Conservation (phyloP, 306 rosid species). For the Hippophae rhamnoides region DNA sequence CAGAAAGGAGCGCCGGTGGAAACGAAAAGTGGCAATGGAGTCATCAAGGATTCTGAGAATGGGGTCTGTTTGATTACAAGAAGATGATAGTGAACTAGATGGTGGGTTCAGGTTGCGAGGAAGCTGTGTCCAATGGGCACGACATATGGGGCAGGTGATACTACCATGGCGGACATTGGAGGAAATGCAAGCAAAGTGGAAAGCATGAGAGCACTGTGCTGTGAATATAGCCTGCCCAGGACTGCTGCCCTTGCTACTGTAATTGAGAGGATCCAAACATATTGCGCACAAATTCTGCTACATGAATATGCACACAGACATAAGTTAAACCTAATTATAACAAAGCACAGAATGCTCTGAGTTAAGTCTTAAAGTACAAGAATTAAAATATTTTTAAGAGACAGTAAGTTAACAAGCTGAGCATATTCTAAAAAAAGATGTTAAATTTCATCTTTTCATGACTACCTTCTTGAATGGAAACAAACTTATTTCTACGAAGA, state of each 20-base stretch:
- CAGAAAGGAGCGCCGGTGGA: constrained; percentile 74
- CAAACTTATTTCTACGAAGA: not conserved
- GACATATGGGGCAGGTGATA: constrained; percentile 95
- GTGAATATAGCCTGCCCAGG: constrained; percentile 91
- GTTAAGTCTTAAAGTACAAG: not conserved
- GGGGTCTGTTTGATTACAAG: constrained; percentile 65
- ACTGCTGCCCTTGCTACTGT: constrained; percentile 69
- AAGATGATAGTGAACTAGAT: constrained; percentile 34
- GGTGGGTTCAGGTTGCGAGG: constrained; percentile 71
- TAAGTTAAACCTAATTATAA: not conserved
- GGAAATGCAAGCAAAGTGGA: constrained; percentile 90
- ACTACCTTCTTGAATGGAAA: not conserved
- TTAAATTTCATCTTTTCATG: not conserved
- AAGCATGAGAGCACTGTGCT: constrained; percentile 98
- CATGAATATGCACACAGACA: constrained; percentile 17
- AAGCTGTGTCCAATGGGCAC: constrained; percentile 94
- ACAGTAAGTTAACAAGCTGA: too few species aligned
- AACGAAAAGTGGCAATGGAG: constrained; percentile 87
- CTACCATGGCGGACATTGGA: constrained; percentile 98
- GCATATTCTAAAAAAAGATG: too few species aligned
- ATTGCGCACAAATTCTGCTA: constrained; percentile 87
- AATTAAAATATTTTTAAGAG: not conserved
- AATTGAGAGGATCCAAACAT: constrained; percentile 80
- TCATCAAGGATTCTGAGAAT: constrained; percentile 79
- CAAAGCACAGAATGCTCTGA: not conserved